Base-by-base conservation (phyloP, 2,329 filamentous ascomycete species). In the Verruconis gallopava region DNA sequence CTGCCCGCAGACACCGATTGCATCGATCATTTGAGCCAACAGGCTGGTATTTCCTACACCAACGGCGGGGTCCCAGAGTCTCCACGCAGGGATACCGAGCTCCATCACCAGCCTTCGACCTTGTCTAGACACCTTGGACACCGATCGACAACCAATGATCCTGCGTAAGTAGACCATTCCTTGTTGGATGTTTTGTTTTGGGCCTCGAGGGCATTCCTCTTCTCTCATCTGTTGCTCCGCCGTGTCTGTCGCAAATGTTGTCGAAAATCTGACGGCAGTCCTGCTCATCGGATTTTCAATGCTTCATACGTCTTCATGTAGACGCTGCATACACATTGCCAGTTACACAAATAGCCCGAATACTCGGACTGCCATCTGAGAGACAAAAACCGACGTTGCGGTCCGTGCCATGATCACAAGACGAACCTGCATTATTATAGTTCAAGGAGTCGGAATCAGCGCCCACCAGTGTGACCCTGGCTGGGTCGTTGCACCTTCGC, bases 1-100 rank as follows among this genome's bases (percentile, higher is more conserved):
- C 58, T 66, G 47, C 55, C 56, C 45, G 59, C 63, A 52, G 65
- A 67, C 44, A 56, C 63, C 46, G 62, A 66, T 50, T 66, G 60
- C 58, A 58, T 62, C 53, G 62, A 66, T 45, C 60, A 64, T 42
- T 63, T 65, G 52, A 53, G 56, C 45, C 51, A 55, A 48, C 62
- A 67, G 62, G 61, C 62, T 55, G 58, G 65, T 58, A 63, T 65
- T 56, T 56, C 55, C 47, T 67, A 61, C 56, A 55, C 60, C 51
- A 53, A 53, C 54, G 53, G 54, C 47, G 51, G 48, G 43, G 57
- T 62, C 50, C 63, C 69, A 51, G 68, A 72, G 51, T 62, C 62
- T 48, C 59, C 64, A 54, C 65, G 69, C 52, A 68, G 68, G 60
- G 67, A 71, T 56, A 63, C 62, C 51, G 54, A 59, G 46, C 58